These are phyloP conservation scores for Aspergillus unguis DNA, from an alignment of 2,329 filamentous ascomycete species.

Conservation along the genomic window DNA sequence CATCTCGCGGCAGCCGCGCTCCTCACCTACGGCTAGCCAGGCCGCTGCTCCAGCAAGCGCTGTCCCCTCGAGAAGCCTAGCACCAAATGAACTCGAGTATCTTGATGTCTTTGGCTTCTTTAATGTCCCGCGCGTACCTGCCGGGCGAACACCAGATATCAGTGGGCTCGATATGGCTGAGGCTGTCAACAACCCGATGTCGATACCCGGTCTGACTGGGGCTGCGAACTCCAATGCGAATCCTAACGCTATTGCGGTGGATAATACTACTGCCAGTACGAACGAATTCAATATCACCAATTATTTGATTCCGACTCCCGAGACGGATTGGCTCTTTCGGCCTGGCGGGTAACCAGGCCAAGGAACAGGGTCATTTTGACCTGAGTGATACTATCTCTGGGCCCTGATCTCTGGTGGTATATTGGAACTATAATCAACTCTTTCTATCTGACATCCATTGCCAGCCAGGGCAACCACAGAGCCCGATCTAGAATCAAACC, in stretches of 20 bases:
- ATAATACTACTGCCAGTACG: constrained; percentile 20
- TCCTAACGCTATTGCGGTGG: constrained; percentile 17
- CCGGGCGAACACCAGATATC: constrained; percentile 30
- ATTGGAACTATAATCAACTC: too few relatives aligned
- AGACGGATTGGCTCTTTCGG: constrained; percentile 46
- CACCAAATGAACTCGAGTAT: constrained; percentile 81
- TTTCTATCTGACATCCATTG: too few relatives aligned
- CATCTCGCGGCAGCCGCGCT: constrained; percentile 73
- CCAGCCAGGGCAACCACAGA: too few relatives aligned
- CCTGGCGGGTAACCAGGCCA: constrained; percentile 17
- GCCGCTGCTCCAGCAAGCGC: constrained; percentile 21
- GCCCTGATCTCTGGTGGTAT: too few relatives aligned
- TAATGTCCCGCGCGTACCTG: constrained; percentile 74
- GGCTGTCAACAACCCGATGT: constrained; percentile 33
- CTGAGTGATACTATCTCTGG: background rate
- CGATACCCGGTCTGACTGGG: constrained; percentile 34
- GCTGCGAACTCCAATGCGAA: constrained; percentile 12
- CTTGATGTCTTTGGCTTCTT: constrained; percentile 94
- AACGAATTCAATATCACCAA: constrained; percentile 47
- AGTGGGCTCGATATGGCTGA: constrained; percentile 25
- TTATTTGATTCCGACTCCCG: constrained; percentile 45
- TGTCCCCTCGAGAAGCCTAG: constrained; percentile 62
- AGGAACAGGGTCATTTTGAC: background rate
- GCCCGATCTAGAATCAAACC: too few relatives aligned
- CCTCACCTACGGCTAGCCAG: constrained; percentile 35